A percentile compares a stretch with the other conserved stretches of the same genome.
Evolutionary conservation across 2,329 filamentous ascomycete genomes (phyloP).

Genomic region (Cercospora sesami): DNA sequence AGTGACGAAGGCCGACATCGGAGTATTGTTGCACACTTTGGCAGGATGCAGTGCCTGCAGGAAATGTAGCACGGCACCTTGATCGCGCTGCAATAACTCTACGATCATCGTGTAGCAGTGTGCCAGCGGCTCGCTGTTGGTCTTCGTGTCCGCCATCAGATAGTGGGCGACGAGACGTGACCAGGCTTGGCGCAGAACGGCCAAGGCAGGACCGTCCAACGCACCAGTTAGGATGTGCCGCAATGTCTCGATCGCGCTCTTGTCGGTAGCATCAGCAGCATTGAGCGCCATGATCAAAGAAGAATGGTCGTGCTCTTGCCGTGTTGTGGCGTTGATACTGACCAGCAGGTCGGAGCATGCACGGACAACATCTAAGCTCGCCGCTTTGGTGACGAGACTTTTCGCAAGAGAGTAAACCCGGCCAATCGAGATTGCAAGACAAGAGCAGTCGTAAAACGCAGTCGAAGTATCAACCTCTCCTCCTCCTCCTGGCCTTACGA

Average conservation of each 20-base stretch:
- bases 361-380: conserved; percentile 20
- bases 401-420: conserved; percentile 20
- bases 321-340: conserved; percentile 2
- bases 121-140: not conserved
- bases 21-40: not conserved
- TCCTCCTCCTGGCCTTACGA: conserved; percentile 12
- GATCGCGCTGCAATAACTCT: conserved; percentile 21
- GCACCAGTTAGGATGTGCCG: not conserved
- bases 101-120: conserved; percentile 1
- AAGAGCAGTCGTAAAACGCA: conserved; percentile 10
- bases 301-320: conserved; percentile 1
- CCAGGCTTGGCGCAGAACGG: conserved; percentile 25
- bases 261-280: not conserved
- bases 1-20: conserved; percentile 9
- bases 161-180: conserved; percentile 22
- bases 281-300: not conserved
- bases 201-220: conserved; percentile 10
- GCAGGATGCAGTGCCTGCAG: conserved; percentile 16
- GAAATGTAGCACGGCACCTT: conserved; percentile 25
- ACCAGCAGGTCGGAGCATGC: conserved; percentile 8
- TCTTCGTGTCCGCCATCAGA: conserved; percentile 5
- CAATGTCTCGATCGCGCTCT: conserved; percentile 1
- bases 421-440: conserved; percentile 6
- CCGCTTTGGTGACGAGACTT: conserved; percentile 40
- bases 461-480: conserved; percentile 3